phyloP scores from a whole-genome alignment of 345 rosid genomes.

The Dimocarpus longan region DNA sequence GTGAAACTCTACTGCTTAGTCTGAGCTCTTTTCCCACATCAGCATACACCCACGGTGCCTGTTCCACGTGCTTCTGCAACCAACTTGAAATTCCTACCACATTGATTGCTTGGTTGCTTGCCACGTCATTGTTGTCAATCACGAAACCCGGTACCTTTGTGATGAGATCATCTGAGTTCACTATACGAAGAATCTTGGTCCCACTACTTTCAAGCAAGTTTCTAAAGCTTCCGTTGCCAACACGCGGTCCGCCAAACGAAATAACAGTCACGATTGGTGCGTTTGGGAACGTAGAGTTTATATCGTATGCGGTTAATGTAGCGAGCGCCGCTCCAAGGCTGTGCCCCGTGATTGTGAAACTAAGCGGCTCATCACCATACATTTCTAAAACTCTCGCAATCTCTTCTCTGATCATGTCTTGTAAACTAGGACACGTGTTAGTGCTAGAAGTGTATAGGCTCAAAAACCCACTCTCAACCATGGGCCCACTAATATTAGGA shows the following conservation, averaged over 20 bases:
- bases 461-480: constrained; percentile 70
- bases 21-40: constrained; percentile 61
- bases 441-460: constrained; percentile 56
- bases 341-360: constrained; percentile 67
- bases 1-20: constrained; percentile 50
- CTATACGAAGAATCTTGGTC: constrained; percentile 56
- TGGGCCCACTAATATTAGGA: constrained; percentile 29
- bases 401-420: constrained; percentile 43
- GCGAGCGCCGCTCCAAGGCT: constrained; percentile 74
- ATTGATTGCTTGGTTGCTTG: background rate
- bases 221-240: constrained; percentile 60
- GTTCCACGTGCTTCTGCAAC: constrained; percentile 45
- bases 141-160: constrained; percentile 67
- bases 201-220: constrained; percentile 49
- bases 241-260: constrained; percentile 73
- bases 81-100: constrained; percentile 39
- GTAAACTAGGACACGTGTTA: constrained; percentile 40
- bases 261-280: constrained; percentile 58
- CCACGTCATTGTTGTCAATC: constrained; percentile 29
- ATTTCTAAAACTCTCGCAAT: constrained; percentile 30
- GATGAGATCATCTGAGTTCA: constrained; percentile 61
- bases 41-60: constrained; percentile 50
- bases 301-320: constrained; percentile 53
- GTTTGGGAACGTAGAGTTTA: constrained; percentile 35
- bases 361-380: constrained; percentile 57